These are phyloP conservation scores for Triadica sebifera DNA, from an alignment of 345 rosid genomes.

Conservation along the genomic window DNA sequence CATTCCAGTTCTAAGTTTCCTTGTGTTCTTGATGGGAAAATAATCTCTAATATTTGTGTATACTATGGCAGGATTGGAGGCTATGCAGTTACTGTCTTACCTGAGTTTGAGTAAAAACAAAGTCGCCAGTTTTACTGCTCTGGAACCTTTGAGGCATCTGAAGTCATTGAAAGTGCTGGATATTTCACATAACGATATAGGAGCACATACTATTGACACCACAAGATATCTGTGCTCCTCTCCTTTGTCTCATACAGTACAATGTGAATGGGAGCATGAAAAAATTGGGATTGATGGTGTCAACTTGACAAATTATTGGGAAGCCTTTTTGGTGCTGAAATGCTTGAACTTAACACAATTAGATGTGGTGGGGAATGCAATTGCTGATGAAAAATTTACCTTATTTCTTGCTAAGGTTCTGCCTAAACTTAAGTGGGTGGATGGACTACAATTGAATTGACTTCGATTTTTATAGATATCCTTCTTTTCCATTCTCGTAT, in stretches of 20 bases:
- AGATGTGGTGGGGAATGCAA: slow-evolving; percentile 59
- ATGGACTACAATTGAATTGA: slow-evolving; percentile 41
- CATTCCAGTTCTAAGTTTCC: no score
- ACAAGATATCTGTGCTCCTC: slow-evolving; percentile 65
- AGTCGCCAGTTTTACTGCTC: slow-evolving; percentile 61
- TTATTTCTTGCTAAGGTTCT: slow-evolving; percentile 51
- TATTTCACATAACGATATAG: slow-evolving; percentile 85
- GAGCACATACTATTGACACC: slow-evolving; percentile 76
- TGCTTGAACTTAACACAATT: slow-evolving; percentile 60
- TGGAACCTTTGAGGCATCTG: slow-evolving; percentile 67
- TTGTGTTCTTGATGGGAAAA: slow-evolving; percentile 7
- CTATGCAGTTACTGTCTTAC: slow-evolving; percentile 71
- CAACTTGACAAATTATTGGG: slow-evolving; percentile 50
- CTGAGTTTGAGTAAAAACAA: slow-evolving; percentile 73
- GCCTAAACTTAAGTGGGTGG: slow-evolving; percentile 65
- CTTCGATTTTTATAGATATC: background rate
- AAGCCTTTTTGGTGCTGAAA: slow-evolving; percentile 57
- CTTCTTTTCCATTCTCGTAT: background rate
- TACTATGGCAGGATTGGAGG: slow-evolving; percentile 58
- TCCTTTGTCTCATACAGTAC: slow-evolving; percentile 66
- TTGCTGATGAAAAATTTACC: slow-evolving; percentile 57
- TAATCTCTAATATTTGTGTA: background rate
- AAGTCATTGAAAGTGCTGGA: slow-evolving; percentile 62
- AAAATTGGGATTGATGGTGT: slow-evolving; percentile 27
- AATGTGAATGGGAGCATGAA: slow-evolving; percentile 39